Evolutionary conservation across 148 eudicot genomes (phyloP).

Genomic region (Selenicereus undatus): DNA sequence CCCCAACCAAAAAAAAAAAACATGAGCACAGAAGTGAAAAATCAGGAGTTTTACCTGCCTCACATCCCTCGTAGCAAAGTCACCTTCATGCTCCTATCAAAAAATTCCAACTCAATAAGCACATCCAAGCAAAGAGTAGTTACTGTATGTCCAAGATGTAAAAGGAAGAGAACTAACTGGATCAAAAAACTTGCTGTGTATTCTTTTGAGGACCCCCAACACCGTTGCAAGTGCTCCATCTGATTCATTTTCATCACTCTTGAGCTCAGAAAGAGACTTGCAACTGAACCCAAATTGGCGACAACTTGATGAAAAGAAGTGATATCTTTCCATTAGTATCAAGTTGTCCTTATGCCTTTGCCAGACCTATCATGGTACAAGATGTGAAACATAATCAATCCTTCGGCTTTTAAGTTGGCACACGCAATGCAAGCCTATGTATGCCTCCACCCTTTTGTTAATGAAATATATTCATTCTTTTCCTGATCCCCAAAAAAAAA

Average conservation of each 20-base stretch:
- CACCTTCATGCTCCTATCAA: conserved; percentile 41
- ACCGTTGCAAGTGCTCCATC: conserved; percentile 86
- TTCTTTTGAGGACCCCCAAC: conserved; percentile 59
- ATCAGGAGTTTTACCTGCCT: conserved; percentile 45
- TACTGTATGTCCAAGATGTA: not conserved
- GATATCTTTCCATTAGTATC: conserved; percentile 93
- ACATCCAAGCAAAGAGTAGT: not conserved
- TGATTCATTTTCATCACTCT: conserved; percentile 77
- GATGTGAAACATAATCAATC: not conserved
- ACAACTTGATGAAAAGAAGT: conserved; percentile 78
- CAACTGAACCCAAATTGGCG: conserved; percentile 52
- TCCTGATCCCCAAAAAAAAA: too few relatives aligned
- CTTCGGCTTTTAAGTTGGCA: not conserved
- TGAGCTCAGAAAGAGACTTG: conserved; percentile 68
- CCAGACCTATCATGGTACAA: conserved; percentile 60
- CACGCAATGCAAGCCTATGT: not conserved
- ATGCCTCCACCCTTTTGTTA: too few relatives aligned
- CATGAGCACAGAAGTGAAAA: not conserved
- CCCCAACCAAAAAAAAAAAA: too few relatives aligned
- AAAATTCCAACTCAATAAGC: not conserved
- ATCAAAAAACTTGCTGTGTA: conserved; percentile 68
- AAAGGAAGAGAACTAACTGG: conserved; percentile 37
- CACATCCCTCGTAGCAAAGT: conserved; percentile 55
- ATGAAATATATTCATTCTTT: too few relatives aligned
- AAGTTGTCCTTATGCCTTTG: conserved; percentile 74